Percentiles rank a stretch among this genome's conserved stretches.
phyloP scores from a whole-genome alignment of 148 eudicot species.

The Rhododendron williamsianum region DNA sequence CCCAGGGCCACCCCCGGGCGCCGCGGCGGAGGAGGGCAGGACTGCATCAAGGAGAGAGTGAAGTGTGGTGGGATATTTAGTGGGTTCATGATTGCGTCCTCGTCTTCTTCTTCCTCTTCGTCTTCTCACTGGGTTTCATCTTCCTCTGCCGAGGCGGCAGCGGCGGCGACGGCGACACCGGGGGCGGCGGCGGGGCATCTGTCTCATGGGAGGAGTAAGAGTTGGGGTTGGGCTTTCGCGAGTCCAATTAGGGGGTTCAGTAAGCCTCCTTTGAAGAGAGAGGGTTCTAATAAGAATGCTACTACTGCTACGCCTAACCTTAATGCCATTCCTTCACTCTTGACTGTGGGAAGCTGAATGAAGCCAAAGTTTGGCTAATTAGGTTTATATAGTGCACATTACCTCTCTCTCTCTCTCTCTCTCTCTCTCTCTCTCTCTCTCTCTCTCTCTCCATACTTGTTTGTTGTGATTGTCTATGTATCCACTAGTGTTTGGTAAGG shows the following conservation, averaged over 20 bases:
- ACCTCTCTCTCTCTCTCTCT: neutral
- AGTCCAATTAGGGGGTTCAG: constrained; percentile 76
- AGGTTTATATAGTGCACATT: neutral
- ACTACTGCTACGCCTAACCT: constrained; percentile 21
- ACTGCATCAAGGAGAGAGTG: constrained; percentile 49
- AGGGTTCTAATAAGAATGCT: constrained; percentile 13
- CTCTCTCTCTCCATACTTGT: neutral
- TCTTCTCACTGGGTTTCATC: constrained; percentile 41
- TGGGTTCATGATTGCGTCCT: constrained; percentile 58
- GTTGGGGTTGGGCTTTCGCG: constrained; percentile 91
- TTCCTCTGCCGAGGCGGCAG: constrained; percentile 19
- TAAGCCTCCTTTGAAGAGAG: constrained; percentile 28
- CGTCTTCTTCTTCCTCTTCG: constrained; percentile 50
- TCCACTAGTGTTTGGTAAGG: neutral
- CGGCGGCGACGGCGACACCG: constrained; percentile 13
- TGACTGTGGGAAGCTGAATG: constrained; percentile 51
- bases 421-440: neutral
- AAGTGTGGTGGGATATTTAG: constrained; percentile 78
- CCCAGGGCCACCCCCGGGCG: constrained; percentile 23
- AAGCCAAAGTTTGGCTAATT: neutral
- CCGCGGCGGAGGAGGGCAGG: constrained; percentile 11
- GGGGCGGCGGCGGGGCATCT: constrained; percentile 16
- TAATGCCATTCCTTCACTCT: constrained; percentile 72
- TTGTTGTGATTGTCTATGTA: neutral
- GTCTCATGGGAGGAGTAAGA: constrained; percentile 47